phyloP scores from a whole-genome alignment of 2,329 filamentous ascomycete species.

The Phialophora verrucosa region DNA sequence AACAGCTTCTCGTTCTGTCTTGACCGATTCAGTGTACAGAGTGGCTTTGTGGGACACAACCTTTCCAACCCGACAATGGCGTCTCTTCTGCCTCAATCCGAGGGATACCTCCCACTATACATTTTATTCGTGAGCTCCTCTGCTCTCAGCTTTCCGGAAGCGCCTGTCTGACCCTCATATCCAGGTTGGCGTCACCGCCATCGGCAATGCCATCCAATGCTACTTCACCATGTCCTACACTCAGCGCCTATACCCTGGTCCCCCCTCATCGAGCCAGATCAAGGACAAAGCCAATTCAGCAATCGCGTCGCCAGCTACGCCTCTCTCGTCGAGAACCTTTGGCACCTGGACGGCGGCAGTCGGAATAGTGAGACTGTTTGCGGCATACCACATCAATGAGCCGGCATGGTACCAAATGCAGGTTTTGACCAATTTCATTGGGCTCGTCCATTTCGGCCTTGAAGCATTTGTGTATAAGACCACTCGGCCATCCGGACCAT shows the following conservation, averaged over 20 bases:
- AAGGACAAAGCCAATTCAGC: conserved; percentile 15
- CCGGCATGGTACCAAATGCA: conserved; percentile 78
- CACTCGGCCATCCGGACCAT: conserved; percentile 66
- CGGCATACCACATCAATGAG: conserved; percentile 78
- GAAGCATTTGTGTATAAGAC: conserved; percentile 84
- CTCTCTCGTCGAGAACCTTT: conserved; percentile 78
- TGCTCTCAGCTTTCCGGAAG: conserved; percentile 48
- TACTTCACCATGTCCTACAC: conserved; percentile 82
- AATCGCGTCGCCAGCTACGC: conserved; percentile 63
- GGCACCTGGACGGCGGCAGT: conserved; percentile 87
- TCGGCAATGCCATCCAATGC: conserved; percentile 84
- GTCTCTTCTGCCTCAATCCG: conserved; percentile 30
- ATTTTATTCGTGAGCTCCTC: conserved; percentile 37
- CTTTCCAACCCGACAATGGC: conserved; percentile 14
- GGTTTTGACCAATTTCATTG: conserved; percentile 80
- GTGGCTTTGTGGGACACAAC: background rate
- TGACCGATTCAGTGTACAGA: background rate
- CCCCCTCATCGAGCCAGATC: conserved; percentile 35
- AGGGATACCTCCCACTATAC: conserved; percentile 38
- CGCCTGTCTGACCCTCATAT: conserved; percentile 52
- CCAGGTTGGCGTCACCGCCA: conserved; percentile 80
- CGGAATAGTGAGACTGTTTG: conserved; percentile 77
- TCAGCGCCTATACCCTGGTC: conserved; percentile 72
- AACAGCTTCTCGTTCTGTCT: background rate
- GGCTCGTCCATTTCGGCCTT: conserved; percentile 75